These are phyloP conservation scores for Epichloe scottii DNA, from an alignment of 2,329 filamentous ascomycete genomes.

Conservation along the genomic window DNA sequence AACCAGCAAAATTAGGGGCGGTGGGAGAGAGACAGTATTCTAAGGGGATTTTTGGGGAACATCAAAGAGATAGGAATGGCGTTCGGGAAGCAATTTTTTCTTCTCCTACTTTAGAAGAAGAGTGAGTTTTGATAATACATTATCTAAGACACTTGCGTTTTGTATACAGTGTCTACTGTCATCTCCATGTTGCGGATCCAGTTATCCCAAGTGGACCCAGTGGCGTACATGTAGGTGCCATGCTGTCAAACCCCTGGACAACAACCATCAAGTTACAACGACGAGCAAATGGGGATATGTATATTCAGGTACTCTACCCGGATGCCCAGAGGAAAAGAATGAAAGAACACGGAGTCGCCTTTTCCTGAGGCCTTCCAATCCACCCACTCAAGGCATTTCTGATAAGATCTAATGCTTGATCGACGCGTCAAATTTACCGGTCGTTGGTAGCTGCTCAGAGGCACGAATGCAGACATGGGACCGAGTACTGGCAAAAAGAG, in stretches of 20 bases:
- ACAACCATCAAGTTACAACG: neutral
- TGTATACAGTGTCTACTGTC: neutral
- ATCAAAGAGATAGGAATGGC: neutral
- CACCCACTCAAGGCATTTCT: neutral
- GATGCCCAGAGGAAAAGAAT: neutral
- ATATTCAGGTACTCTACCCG: neutral
- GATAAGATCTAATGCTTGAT: neutral
- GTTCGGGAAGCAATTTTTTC: neutral
- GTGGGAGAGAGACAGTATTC: neutral
- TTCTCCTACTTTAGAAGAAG: neutral
- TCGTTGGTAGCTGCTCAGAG: neutral
- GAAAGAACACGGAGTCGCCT: neutral
- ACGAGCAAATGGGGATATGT: neutral
- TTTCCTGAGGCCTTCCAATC: neutral
- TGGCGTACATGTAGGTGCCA: neutral
- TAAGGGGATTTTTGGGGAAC: neutral
- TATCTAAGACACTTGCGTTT: neutral
- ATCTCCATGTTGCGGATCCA: neutral
- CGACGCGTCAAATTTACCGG: neutral
- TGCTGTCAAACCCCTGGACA: neutral
- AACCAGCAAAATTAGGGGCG: neutral
- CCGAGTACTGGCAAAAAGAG: slow-evolving; percentile 14
- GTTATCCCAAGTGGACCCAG: neutral
- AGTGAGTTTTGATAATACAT: neutral
- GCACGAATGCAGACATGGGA: slow-evolving; percentile 13